Evolutionary conservation across 768 basidiomycete species (phyloP), one percentile per base, ranked within the genome.

Genomic region (Boletus subparvulus): DNA sequence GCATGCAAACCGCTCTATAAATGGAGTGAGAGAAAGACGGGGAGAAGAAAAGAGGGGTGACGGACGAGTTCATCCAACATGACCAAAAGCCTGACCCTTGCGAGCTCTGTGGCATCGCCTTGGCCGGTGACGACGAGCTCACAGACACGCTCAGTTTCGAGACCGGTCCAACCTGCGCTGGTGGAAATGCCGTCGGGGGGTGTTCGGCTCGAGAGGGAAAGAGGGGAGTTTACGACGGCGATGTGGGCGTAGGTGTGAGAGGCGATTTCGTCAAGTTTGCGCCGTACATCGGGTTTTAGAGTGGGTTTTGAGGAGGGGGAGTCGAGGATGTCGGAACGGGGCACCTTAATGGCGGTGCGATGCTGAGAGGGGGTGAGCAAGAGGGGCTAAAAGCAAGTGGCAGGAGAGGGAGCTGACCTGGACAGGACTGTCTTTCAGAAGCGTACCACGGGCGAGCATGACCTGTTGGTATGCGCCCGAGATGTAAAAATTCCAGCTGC

Each of bases 31-130:
- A 48, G 17, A 28, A 6, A 13, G 17, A 32, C 10, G 7, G n/a
- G 8, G 16, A 26, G 12, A 42, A 9, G 13, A 32, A 35, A 28
- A 43, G 44, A 50, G 39, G 21, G 50, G 40, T 24, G 32, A 83
- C 93, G 64, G 57, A 95, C 94, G 74, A 98, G 75, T 73, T 98
- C 93, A 66, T 98, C 96, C 62, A 98, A 75, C 85, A 98, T 92
- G 56, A 96, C 95, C 61, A 98, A 76, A 44, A 98, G 73, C 33
- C 92, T 84, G 37, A 97, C 91, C 62, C 94, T 85, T 32, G 96
- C 96, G 28, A 95, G 80, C 65, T 96, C 92, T 19, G 96, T 94
- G 37, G 90, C 85, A 66, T 97, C 92, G 41, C 90, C 88, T 44
- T 83, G 80, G 2, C 96, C 96, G 21, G 92, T 92, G 56, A 98